Evolutionary conservation across 2,329 filamentous ascomycete species (phyloP).

Genomic region (Ophiostoma novo-ulmi): DNA sequence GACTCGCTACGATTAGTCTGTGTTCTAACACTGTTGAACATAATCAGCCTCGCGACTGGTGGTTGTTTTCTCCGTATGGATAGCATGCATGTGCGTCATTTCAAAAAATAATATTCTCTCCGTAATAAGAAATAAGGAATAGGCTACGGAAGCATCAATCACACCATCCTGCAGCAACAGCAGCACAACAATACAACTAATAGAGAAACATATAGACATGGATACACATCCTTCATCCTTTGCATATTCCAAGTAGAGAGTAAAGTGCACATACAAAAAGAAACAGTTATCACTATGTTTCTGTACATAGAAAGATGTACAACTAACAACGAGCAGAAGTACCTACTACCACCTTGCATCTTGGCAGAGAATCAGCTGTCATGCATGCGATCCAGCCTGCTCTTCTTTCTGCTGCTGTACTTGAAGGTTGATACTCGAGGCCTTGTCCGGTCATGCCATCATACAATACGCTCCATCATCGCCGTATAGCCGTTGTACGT

Average conservation of each 20-base stretch:
- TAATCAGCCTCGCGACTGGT: not conserved
- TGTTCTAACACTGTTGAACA: not conserved
- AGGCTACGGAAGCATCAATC: not conserved
- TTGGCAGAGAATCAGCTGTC: not conserved
- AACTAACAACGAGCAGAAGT: not conserved
- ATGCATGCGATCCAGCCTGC: not conserved
- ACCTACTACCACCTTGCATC: not conserved
- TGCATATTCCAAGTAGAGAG: not conserved
- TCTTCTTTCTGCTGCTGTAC: no score
- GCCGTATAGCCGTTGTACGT: not conserved
- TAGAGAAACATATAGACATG: not conserved
- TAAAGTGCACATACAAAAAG: not conserved
- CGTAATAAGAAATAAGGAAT: not conserved
- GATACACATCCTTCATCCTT: conserved; percentile 1
- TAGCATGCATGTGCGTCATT: not conserved
- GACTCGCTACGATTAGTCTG: not conserved
- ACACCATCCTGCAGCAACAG: not conserved
- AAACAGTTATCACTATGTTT: not conserved
- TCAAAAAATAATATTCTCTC: not conserved
- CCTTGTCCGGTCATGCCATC: not conserved
- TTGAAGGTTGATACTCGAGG: no score
- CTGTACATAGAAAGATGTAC: not conserved
- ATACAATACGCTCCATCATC: no score
- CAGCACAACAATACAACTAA: not conserved
- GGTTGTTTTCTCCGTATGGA: not conserved